Percentiles rank a stretch among this genome's conserved stretches.
Conservation (phyloP, 108 stramenopile genomes). For the Nitzschia palea region DNA sequence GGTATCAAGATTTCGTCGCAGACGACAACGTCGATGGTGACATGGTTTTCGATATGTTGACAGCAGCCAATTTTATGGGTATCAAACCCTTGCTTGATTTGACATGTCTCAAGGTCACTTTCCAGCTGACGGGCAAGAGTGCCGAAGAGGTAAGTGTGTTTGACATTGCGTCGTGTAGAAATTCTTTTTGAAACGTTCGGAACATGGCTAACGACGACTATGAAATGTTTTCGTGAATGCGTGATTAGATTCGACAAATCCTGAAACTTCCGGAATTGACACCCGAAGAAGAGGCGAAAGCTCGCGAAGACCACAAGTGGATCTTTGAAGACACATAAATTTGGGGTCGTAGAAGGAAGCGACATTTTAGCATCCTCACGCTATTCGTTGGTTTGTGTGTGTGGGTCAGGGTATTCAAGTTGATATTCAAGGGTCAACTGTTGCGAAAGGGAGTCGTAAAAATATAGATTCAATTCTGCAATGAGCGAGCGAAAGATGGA, state of each 20-base stretch:
- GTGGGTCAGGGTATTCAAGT: no score
- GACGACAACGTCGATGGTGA: constrained; percentile 50
- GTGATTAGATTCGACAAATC: constrained; percentile 62
- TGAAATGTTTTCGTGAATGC: background rate
- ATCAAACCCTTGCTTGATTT: constrained; percentile 83
- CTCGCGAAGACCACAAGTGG: constrained; percentile 76
- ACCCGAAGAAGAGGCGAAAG: constrained; percentile 65
- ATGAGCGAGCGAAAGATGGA: no score
- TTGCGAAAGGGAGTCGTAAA: no score
- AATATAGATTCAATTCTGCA: no score
- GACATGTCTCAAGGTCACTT: constrained; percentile 71
- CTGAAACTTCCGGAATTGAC: constrained; percentile 79
- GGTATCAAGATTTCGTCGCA: constrained; percentile 68
- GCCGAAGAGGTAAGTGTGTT: constrained; percentile 62
- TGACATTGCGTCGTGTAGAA: background rate
- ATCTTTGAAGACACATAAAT: constrained; percentile 71
- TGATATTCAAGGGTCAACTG: no score
- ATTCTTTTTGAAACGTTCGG: background rate
- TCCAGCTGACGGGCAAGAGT: constrained; percentile 66
- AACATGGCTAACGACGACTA: background rate
- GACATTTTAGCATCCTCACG: no score
- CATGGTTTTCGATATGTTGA: constrained; percentile 74
- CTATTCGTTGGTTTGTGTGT: no score
- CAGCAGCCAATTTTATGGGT: constrained; percentile 80
- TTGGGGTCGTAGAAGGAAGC: no score